Conservation (phyloP, 495 filamentous ascomycete genomes). For the Xylaria nigripes region DNA sequence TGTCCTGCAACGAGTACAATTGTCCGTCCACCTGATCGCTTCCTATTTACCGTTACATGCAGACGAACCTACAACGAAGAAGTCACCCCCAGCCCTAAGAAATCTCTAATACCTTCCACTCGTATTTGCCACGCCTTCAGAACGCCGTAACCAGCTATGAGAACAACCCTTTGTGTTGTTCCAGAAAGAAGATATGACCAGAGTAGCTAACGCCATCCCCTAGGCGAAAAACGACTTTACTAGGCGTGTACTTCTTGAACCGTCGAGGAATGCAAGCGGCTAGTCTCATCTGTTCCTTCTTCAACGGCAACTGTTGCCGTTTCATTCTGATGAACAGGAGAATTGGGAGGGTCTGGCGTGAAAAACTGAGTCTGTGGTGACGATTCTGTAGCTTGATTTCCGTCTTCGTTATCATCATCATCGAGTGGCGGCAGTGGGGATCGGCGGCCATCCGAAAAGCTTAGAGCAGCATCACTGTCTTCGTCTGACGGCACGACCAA, state of each 20-base stretch:
- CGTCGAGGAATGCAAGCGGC: constrained; percentile 30
- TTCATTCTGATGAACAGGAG: constrained; percentile 22
- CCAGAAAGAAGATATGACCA: constrained; percentile 2
- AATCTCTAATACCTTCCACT: constrained; percentile 9
- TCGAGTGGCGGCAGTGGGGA: constrained; percentile 47
- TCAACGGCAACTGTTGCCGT: constrained; percentile 9
- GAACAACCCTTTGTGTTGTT: neutral
- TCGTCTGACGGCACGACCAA: constrained; percentile 42
- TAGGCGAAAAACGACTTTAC: constrained; percentile 2
- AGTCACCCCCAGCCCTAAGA: neutral
- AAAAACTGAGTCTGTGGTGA: constrained; percentile 33
- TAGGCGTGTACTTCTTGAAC: constrained; percentile 34
- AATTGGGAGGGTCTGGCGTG: constrained; percentile 35
- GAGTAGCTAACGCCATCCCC: neutral
- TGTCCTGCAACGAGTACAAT: neutral
- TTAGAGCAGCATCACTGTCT: constrained; percentile 48
- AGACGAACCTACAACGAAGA: neutral
- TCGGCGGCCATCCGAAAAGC: constrained; percentile 47
- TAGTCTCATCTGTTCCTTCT: constrained; percentile 14
- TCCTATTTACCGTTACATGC: constrained; percentile 11
- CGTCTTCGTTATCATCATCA: constrained; percentile 29
- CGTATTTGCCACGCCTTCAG: constrained; percentile 1
- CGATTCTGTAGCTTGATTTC: constrained; percentile 7
- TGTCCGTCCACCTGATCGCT: neutral
- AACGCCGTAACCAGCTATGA: constrained; percentile 9